Percentiles rank a stretch among this genome's conserved stretches.
Conservation (phyloP, 345 rosid species). For the Pistacia integerrima region DNA sequence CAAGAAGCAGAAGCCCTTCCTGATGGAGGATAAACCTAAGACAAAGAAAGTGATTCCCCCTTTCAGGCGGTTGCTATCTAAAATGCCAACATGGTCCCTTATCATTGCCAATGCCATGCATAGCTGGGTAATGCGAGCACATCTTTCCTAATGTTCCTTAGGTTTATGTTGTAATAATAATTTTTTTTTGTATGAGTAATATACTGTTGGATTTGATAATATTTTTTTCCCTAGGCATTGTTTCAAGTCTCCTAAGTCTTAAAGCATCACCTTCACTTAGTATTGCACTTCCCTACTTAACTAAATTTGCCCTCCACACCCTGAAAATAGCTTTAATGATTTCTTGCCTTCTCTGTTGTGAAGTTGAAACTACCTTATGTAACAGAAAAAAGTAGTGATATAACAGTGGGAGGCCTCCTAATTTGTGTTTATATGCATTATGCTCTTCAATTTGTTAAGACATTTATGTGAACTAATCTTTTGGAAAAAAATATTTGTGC, state of each 20-base stretch:
- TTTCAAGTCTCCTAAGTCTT: too few species aligned
- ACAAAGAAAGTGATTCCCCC: constrained; percentile 67
- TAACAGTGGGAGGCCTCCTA: background rate
- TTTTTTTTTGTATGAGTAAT: constrained; percentile 7
- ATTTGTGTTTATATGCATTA: background rate
- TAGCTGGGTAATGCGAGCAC: constrained; percentile 68
- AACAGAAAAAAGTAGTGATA: background rate
- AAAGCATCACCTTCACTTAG: background rate
- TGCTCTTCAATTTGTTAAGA: background rate
- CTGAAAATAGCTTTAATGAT: background rate
- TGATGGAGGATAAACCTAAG: constrained; percentile 41
- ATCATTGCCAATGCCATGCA: constrained; percentile 96
- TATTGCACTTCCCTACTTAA: background rate
- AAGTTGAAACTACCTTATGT: background rate
- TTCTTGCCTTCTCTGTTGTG: background rate
- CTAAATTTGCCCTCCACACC: background rate
- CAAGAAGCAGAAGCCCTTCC: constrained; percentile 43
- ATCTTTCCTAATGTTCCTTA: constrained; percentile 11
- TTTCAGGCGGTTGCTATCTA: constrained; percentile 75
- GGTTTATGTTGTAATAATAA: background rate
- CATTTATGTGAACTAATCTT: background rate
- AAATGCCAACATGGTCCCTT: constrained; percentile 92
- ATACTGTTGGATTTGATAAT: background rate
- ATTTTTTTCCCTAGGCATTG: background rate
- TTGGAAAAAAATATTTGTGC: constrained; percentile 20